Evolutionary conservation across 331 rosid species (phyloP).

Genomic region (Stylosanthes scabra): DNA sequence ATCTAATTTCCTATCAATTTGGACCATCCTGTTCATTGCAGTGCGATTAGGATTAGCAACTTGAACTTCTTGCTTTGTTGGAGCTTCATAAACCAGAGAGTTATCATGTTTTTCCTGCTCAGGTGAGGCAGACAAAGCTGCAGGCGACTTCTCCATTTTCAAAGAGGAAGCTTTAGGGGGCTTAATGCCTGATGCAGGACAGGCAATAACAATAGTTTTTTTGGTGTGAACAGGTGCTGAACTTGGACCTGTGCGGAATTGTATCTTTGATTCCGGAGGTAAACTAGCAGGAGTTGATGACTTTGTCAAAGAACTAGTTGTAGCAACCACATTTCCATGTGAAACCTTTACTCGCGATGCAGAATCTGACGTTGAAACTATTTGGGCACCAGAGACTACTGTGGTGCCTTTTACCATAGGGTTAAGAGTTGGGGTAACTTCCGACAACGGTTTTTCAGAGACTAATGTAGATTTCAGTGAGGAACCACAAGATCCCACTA

Average conservation of each 20-base stretch:
- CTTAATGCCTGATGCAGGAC: constrained; percentile 27
- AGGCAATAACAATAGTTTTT: constrained; percentile 32
- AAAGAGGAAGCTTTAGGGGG: constrained; percentile 32
- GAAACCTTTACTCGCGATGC: constrained; percentile 61
- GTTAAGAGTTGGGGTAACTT: constrained; percentile 46
- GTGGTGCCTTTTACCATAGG: constrained; percentile 60
- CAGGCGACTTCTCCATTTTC: constrained; percentile 29
- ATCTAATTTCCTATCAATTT: constrained; percentile 35
- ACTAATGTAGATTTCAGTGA: constrained; percentile 48
- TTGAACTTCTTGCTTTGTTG: constrained; percentile 48
- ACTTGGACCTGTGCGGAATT: constrained; percentile 29
- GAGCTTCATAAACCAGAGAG: constrained; percentile 37
- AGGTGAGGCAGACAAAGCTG: constrained; percentile 31
- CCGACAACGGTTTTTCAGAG: constrained; percentile 53
- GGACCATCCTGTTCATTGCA: constrained; percentile 33
- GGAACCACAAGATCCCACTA: constrained; percentile 47
- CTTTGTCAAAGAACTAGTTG: constrained; percentile 51
- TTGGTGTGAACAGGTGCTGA: constrained; percentile 17
- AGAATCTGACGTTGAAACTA: constrained; percentile 63
- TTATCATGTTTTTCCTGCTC: constrained; percentile 43
- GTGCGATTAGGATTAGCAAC: constrained; percentile 27
- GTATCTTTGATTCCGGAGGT: constrained; percentile 45
- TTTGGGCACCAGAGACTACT: constrained; percentile 74
- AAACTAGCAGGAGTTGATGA: constrained; percentile 39
- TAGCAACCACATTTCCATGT: constrained; percentile 59